phyloP scores from a whole-genome alignment of 73 alveolate species.

The Paramecium caudatum region DNA sequence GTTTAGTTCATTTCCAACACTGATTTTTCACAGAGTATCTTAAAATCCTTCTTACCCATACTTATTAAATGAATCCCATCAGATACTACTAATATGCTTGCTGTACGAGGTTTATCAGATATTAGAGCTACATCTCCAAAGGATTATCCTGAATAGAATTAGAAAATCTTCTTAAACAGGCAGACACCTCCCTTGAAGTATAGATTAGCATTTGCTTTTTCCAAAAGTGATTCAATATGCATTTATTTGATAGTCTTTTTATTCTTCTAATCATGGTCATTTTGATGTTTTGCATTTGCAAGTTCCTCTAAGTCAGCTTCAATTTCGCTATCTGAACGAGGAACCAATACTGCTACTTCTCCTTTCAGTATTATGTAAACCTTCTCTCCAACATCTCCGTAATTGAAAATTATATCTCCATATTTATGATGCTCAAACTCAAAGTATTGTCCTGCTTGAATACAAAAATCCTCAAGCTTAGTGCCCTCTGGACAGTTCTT shows the following conservation, averaged over 20 bases:
- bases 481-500: conserved; percentile 46
- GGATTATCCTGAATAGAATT: conserved; percentile 60
- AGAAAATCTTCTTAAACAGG: conserved; percentile 51
- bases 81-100: conserved; percentile 29
- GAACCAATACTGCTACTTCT: conserved; percentile 60
- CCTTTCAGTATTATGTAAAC: conserved; percentile 37
- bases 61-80: not conserved
- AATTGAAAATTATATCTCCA: conserved; percentile 43
- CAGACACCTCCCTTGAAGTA: not conserved
- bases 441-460: conserved; percentile 19
- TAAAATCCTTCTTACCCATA: conserved; percentile 31
- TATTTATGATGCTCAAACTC: conserved; percentile 10
- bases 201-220: not conserved
- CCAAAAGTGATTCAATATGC: not conserved
- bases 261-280: conserved; percentile 15
- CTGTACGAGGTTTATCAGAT: conserved; percentile 55
- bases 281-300: not conserved
- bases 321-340: conserved; percentile 10
- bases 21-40: conserved; percentile 50
- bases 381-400: conserved; percentile 53
- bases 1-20: conserved; percentile 23
- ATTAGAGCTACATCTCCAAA: conserved; percentile 56
- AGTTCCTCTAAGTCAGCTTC: not conserved
- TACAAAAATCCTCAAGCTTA: conserved; percentile 13
- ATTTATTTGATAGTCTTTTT: not conserved